Evolutionary conservation across 1,139 yeast genomes (phyloP).

Genomic region (Candida sanyaensis): DNA sequence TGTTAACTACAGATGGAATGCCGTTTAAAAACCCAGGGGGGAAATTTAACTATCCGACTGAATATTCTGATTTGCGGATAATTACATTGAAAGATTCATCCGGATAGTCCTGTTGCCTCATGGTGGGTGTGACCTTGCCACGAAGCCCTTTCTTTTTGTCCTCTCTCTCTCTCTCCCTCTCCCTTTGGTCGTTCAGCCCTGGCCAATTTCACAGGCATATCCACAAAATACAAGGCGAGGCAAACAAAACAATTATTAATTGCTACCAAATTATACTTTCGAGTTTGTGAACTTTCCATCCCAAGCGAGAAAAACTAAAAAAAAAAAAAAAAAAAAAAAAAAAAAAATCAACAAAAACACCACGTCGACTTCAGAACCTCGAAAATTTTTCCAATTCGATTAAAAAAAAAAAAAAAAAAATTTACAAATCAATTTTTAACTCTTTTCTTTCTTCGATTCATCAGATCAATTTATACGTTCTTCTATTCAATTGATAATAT

Average conservation of each 20-base stretch:
- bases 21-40: too few relatives aligned
- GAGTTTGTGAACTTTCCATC: too few relatives aligned
- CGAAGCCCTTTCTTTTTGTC: neutral
- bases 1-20: too few relatives aligned
- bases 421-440: neutral
- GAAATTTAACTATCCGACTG: too few relatives aligned
- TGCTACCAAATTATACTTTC: too few relatives aligned
- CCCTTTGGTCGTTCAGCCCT: neutral
- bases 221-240: neutral
- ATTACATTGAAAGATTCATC: neutral
- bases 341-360: neutral
- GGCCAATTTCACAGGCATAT: neutral
- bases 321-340: too few relatives aligned
- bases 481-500: slow-evolving; percentile 8
- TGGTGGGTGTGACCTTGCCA: too few relatives aligned
- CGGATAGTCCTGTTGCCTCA: too few relatives aligned
- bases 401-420: neutral
- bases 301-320: neutral
- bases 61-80: neutral
- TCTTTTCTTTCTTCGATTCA: neutral
- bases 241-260: too few relatives aligned
- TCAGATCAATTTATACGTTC: neutral
- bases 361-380: slow-evolving; percentile 1
- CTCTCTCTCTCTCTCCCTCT: too few relatives aligned
- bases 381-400: slow-evolving; percentile 1